Base-by-base conservation (phyloP, 1,284 basidiomycete genomes). In the Tremellales sp. region DNA sequence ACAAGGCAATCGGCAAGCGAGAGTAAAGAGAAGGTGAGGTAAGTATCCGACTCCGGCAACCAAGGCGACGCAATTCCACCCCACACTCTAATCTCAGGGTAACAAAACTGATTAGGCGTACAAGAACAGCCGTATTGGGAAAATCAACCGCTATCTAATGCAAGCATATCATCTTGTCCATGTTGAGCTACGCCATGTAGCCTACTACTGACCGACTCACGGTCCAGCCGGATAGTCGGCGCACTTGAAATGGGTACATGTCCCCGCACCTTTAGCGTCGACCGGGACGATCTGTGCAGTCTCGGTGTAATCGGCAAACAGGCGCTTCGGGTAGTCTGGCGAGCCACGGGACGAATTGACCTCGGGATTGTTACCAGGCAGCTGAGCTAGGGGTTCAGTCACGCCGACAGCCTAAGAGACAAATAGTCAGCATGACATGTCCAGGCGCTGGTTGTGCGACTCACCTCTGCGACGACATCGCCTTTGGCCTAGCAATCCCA, bases 361-460 rank as follows among this genome's bases (percentile, higher is more conserved):
- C 43, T 55, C 49, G 21, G 48, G 51, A 37, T 63, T 63, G 42
- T 59, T 56, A 1, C 58, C 59, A 15, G 58, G 61, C 19, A 63
- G 46, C 15, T 27, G n/a, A 24, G 49, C 31, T 4, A 63, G 48
- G 12, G 54, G 43, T 6, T 19, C 25, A 15, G 50, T 37, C 7
- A 57, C 46, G 6, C 57, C 58, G 24, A 56, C 44, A 13, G 45
- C n/a, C 61, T 60, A 36, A 10, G 19, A 6, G 29, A 23, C n/a
- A 2, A 33, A n/a, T 19, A 22, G 13, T 13, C 23, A 13, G 25
- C 23, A 29, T 13, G 31, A 13, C 3, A 6, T 46, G 24, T 31
- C 40, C 7, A 3, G 6, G 15, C 3, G 24, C 11, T 21, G 5
- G n/a, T 12, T 36, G 13, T 17, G n/a, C 13, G 29, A 43, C 60